phyloP scores from a whole-genome alignment of 768 basidiomycete species.

The Royoungia palumana region DNA sequence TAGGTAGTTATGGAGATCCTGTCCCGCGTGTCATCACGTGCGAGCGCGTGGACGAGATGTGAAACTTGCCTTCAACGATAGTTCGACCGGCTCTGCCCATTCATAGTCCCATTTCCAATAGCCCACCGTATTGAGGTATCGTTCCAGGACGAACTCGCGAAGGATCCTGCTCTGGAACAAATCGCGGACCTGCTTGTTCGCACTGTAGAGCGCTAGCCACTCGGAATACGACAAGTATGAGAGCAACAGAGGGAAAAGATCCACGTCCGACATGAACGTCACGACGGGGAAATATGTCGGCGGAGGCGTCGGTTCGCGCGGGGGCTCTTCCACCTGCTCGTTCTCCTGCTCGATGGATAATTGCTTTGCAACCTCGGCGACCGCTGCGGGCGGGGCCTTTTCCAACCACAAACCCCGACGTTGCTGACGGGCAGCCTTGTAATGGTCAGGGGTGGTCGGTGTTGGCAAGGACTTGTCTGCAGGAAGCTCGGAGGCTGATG shows the following conservation, averaged over 20 bases:
- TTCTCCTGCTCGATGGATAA: constrained; percentile 11
- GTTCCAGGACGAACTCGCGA: constrained; percentile 63
- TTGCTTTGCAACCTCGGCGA: constrained; percentile 32
- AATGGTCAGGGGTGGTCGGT: constrained; percentile 35
- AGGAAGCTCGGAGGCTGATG: background rate
- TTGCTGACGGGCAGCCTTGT: constrained; percentile 38
- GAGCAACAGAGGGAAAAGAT: constrained; percentile 54
- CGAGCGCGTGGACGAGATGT: background rate
- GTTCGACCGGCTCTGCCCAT: constrained; percentile 55
- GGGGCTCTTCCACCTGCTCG: constrained; percentile 10
- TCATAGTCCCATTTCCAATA: constrained; percentile 61
- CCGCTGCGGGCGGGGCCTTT: constrained; percentile 35
- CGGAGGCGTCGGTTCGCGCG: constrained; percentile 22
- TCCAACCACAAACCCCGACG: constrained; percentile 40
- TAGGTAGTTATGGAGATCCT: constrained; percentile 83
- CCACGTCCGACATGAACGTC: constrained; percentile 51
- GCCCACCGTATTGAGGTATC: constrained; percentile 68
- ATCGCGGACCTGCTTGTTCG: constrained; percentile 52
- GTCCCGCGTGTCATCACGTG: constrained; percentile 10
- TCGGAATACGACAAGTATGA: constrained; percentile 66
- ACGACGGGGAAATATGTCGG: constrained; percentile 48
- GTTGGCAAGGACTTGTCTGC: constrained; percentile 21
- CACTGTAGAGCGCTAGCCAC: constrained; percentile 58
- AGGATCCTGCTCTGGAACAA: constrained; percentile 50
- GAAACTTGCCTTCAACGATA: constrained; percentile 58